Percentiles rank a stretch among this genome's conserved stretches.
These are phyloP conservation scores for Aspergillus ruber DNA, from an alignment of 2,329 filamentous ascomycete species.

Conservation along the genomic window DNA sequence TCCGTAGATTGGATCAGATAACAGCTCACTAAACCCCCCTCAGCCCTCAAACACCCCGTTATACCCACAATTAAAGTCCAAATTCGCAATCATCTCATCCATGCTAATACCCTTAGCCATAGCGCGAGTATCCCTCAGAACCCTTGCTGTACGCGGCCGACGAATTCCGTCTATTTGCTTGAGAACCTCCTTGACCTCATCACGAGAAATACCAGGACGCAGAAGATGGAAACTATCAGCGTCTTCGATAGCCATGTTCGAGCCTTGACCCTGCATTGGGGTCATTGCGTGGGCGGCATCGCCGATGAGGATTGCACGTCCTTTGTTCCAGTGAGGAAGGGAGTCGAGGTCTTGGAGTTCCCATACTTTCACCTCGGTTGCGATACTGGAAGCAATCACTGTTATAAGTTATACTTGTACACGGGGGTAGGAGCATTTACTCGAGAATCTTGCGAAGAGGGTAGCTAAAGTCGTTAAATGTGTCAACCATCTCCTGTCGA, in stretches of 20 bases:
- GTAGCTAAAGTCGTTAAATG: background rate
- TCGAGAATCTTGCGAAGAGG: background rate
- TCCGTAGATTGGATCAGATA: too few species aligned
- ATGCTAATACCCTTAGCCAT: background rate
- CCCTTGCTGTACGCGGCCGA: background rate
- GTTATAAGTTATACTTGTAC: too few species aligned
- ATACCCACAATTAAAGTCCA: background rate
- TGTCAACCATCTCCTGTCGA: background rate
- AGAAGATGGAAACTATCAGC: conserved; percentile 32
- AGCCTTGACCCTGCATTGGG: conserved; percentile 20
- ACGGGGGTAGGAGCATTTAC: background rate
- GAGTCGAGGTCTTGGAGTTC: conserved; percentile 2
- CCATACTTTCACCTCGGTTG: conserved; percentile 2
- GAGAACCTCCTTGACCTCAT: background rate
- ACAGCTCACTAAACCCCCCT: background rate
- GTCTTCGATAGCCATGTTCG: conserved; percentile 40
- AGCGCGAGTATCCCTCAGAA: background rate
- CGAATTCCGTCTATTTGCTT: background rate
- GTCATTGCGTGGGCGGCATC: conserved; percentile 14
- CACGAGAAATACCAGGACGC: background rate
- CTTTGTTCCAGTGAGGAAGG: conserved; percentile 25
- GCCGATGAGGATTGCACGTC: conserved; percentile 11
- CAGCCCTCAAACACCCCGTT: background rate
- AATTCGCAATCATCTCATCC: background rate
- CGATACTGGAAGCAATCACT: background rate